Conservation (phyloP, 148 eudicot species). For the Rhododendron vialii region DNA sequence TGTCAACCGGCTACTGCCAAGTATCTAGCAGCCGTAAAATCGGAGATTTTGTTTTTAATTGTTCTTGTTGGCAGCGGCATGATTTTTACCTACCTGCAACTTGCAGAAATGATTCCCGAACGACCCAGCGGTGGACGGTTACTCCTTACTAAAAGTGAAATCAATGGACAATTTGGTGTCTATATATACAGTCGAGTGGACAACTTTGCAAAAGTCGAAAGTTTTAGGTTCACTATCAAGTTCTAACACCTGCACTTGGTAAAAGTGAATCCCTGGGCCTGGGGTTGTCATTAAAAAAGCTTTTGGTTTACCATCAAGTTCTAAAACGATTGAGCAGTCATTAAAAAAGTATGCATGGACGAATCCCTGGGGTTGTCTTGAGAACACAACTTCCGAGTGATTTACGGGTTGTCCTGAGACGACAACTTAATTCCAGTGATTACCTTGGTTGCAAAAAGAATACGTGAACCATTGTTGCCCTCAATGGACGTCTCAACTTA, state of each 20-base stretch:
- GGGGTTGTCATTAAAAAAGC: no score
- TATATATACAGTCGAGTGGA: neutral
- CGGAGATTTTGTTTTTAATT: neutral
- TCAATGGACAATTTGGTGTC: neutral
- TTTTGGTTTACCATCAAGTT: neutral
- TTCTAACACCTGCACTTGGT: neutral
- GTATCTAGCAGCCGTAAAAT: neutral
- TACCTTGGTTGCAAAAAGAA: neutral
- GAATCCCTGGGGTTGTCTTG: neutral
- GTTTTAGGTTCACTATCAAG: neutral
- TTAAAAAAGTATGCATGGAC: neutral
- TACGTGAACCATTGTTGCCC: neutral
- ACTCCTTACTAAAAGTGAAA: neutral
- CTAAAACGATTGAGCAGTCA: neutral
- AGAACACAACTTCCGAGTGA: neutral
- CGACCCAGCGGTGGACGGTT: neutral
- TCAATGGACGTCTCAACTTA: no score
- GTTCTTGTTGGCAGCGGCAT: neutral
- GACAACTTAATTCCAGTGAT: neutral
- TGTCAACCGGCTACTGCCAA: no score
- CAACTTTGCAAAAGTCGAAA: neutral
- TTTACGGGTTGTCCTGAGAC: neutral
- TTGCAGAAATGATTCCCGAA: neutral
- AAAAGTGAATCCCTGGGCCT: no score
- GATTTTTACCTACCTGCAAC: neutral